phyloP scores from a whole-genome alignment of 768 basidiomycete genomes.

The Trametes punicea region DNA sequence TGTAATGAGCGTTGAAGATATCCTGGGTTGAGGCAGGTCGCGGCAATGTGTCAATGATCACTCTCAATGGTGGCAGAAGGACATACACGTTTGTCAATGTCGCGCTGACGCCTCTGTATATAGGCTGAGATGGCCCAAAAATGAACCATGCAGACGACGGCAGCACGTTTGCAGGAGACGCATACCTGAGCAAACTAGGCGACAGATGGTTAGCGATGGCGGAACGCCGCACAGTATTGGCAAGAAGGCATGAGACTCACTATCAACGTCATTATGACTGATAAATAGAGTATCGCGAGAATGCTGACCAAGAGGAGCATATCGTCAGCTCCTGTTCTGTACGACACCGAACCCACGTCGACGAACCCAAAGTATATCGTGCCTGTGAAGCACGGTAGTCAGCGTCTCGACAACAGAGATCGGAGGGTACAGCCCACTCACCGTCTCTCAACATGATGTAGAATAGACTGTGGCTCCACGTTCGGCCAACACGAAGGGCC shows the following conservation, averaged over 20 bases:
- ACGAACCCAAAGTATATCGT: conserved; percentile 5
- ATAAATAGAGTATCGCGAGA: background rate
- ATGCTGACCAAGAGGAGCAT: background rate
- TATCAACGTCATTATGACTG: conserved; percentile 5
- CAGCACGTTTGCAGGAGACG: no score
- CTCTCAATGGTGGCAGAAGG: no score
- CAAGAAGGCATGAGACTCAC: background rate
- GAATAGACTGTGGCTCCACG: conserved; percentile 3
- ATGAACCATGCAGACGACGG: no score
- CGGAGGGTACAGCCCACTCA: no score
- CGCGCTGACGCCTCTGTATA: conserved; percentile 5
- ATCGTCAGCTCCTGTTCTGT: no score
- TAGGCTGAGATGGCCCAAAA: background rate
- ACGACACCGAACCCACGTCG: no score
- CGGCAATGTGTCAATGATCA: no score
- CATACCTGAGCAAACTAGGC: background rate
- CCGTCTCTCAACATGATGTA: conserved; percentile 9
- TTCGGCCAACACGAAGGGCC: background rate
- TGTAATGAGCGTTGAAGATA: conserved; percentile 13
- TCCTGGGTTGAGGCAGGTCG: no score
- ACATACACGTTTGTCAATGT: conserved; percentile 14
- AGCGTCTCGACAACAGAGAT: background rate
- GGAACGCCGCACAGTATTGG: conserved; percentile 6
- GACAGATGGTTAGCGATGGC: no score
- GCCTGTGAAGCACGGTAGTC: background rate